These are phyloP conservation scores for Trichoderma reesei DNA, from an alignment of 495 filamentous ascomycete genomes.

Conservation along the genomic window DNA sequence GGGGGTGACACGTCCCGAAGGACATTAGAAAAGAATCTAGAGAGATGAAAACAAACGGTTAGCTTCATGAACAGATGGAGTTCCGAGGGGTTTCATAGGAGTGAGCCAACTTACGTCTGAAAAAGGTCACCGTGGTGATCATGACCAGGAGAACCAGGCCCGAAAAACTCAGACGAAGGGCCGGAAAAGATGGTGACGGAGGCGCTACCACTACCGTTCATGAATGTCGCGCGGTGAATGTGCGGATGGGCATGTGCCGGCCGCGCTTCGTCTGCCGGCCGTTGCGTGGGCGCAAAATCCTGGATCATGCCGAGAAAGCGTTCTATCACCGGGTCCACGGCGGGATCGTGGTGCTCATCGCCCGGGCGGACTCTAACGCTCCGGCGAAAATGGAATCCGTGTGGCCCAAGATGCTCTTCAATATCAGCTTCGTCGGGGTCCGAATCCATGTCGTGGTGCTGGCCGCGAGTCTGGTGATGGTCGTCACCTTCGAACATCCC, in stretches of 20 bases:
- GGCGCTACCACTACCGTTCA: background rate
- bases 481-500: conserved; percentile 20
- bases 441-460: conserved; percentile 29
- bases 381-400: conserved; percentile 34
- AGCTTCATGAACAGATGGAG: background rate
- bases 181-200: conserved; percentile 3
- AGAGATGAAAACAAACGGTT: background rate
- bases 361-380: conserved; percentile 13
- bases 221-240: background rate
- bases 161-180: background rate
- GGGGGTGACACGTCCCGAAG: background rate
- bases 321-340: conserved; percentile 28
- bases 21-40: conserved; percentile 6
- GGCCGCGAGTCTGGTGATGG: conserved; percentile 30
- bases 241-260: background rate
- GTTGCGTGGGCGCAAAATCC: conserved; percentile 16
- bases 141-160: background rate
- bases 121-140: conserved; percentile 18
- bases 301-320: conserved; percentile 34
- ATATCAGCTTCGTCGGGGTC: conserved; percentile 40
- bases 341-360: background rate
- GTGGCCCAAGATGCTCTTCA: conserved; percentile 37
- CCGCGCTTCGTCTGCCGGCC: background rate
- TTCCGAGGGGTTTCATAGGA: background rate
- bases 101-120: conserved; percentile 17